A percentile compares a stretch with the other conserved stretches of the same genome.
Conservation (phyloP, 768 basidiomycete species). For the Hypholoma sublateritium region DNA sequence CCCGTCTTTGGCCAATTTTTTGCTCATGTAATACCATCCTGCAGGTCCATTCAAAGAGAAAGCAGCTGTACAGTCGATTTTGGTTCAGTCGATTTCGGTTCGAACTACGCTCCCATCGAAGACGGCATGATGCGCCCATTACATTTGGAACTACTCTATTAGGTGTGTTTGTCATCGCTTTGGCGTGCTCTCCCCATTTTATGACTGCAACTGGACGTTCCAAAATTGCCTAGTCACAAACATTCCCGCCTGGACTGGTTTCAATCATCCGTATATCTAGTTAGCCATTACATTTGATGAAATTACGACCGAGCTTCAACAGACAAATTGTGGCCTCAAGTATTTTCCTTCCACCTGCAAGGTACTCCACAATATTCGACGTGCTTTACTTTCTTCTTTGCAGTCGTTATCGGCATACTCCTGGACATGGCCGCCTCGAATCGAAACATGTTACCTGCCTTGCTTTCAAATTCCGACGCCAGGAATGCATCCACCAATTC, state of each 20-base stretch:
- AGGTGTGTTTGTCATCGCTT: background rate
- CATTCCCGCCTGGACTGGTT: background rate
- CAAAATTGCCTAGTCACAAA: background rate
- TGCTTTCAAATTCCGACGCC: slow-evolving; percentile 5
- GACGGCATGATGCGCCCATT: background rate
- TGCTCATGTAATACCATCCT: too few relatives aligned
- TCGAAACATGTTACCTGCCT: slow-evolving; percentile 9
- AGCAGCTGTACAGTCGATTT: too few relatives aligned
- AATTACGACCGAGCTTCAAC: background rate
- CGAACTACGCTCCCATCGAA: too few relatives aligned
- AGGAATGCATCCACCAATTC: slow-evolving; percentile 4
- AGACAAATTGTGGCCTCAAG: background rate
- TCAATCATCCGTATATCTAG: background rate
- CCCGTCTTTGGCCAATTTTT: too few relatives aligned
- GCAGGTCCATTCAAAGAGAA: too few relatives aligned
- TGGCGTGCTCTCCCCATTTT: background rate
- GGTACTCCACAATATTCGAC: background rate
- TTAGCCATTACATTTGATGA: background rate
- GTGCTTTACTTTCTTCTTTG: background rate
- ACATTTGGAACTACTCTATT: background rate
- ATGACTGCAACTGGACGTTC: background rate
- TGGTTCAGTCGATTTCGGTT: background rate
- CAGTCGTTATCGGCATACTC: background rate
- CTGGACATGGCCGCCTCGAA: background rate
- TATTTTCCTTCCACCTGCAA: background rate